Conservation (phyloP, 495 filamentous ascomycete species). For the Collariella sp. region DNA sequence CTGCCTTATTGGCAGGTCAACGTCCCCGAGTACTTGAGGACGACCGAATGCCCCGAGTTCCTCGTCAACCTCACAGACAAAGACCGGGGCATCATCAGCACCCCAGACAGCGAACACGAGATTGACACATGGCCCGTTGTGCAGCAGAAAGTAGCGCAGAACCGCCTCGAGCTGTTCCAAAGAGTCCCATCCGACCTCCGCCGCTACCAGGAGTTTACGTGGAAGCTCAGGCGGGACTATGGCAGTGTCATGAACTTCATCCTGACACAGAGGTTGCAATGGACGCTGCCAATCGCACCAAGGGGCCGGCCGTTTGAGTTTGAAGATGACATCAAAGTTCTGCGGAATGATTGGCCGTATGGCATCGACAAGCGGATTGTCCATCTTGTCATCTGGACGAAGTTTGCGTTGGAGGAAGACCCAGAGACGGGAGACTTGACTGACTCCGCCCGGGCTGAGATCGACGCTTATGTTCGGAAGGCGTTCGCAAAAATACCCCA, state of each 20-base stretch:
- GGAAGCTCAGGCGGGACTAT: constrained; percentile 52
- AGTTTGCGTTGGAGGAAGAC: constrained; percentile 59
- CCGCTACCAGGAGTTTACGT: constrained; percentile 59
- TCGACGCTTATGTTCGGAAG: constrained; percentile 58
- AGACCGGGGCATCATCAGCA: constrained; percentile 54
- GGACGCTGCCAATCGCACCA: constrained; percentile 40
- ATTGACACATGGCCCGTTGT: constrained; percentile 56
- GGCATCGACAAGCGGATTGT: constrained; percentile 66
- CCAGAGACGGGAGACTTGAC: constrained; percentile 61
- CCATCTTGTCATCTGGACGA: constrained; percentile 86
- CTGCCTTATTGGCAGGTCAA: constrained; percentile 79
- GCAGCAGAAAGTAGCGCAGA: constrained; percentile 49
- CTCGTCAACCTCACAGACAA: constrained; percentile 48
- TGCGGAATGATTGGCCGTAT: constrained; percentile 90
- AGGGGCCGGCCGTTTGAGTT: constrained; percentile 35
- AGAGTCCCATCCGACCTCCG: constrained; percentile 65
- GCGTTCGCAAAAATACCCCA: constrained; percentile 45
- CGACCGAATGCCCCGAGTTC: constrained; percentile 59
- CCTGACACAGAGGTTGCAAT: constrained; percentile 53
- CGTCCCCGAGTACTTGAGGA: constrained; percentile 52
- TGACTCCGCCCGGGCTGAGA: constrained; percentile 48
- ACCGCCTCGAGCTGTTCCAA: constrained; percentile 65
- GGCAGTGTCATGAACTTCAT: constrained; percentile 71
- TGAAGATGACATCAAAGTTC: constrained; percentile 56
- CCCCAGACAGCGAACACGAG: constrained; percentile 52